Evolutionary conservation across 2,329 filamentous ascomycete species (phyloP).

Genomic region (Aureobasidium sp.): DNA sequence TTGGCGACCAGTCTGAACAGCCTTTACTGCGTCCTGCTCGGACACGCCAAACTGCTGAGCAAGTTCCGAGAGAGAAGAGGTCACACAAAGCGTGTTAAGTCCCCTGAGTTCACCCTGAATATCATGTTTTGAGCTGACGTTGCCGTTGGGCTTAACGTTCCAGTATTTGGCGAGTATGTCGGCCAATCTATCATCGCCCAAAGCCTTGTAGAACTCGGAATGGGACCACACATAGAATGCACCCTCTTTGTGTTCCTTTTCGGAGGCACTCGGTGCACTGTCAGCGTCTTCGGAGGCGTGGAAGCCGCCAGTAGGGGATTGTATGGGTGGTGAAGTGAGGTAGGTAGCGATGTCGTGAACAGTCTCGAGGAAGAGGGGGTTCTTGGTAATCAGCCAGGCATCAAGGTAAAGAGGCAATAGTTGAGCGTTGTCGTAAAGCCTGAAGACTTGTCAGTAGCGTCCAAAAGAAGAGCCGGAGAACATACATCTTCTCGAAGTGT

Average conservation of each 20-base stretch:
- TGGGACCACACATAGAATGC: constrained; percentile 93
- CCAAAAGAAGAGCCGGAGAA: not conserved
- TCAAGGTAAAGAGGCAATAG: constrained; percentile 78
- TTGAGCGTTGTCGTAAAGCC: constrained; percentile 80
- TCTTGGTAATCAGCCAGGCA: constrained; percentile 64
- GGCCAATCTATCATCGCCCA: constrained; percentile 62
- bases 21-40: constrained; percentile 58
- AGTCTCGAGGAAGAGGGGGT: constrained; percentile 67
- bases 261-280: constrained; percentile 65
- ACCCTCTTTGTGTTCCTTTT: constrained; percentile 78
- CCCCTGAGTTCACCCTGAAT: constrained; percentile 91
- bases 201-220: constrained; percentile 66
- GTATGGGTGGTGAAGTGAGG: constrained; percentile 64
- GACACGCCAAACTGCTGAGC: constrained; percentile 68
- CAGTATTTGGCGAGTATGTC: constrained; percentile 76
- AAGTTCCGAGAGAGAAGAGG: constrained; percentile 59
- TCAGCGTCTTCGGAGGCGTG: constrained; percentile 87
- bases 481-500: constrained; percentile 86
- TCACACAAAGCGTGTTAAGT: constrained; percentile 77
- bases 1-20: constrained; percentile 58
- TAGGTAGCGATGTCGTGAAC: constrained; percentile 84
- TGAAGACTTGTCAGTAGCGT: constrained; percentile 18
- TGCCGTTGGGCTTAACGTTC: constrained; percentile 76
- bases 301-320: constrained; percentile 65
- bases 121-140: constrained; percentile 75